Base-by-base conservation (phyloP, 116 monocot genomes). In the Papilionanthe hybrid region DNA sequence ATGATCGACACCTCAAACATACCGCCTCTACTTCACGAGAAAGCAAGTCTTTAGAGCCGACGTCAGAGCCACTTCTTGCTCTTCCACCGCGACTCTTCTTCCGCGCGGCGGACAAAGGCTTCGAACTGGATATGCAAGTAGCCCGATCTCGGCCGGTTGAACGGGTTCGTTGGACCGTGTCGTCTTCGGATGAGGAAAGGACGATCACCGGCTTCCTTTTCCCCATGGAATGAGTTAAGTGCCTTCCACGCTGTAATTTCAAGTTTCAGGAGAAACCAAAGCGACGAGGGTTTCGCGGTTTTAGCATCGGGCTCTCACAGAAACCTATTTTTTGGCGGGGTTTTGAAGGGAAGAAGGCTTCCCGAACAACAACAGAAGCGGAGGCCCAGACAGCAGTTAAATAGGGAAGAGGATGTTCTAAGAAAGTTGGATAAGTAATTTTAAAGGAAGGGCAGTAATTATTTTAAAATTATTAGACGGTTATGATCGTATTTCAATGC, bases 121-220 rank as follows among this genome's bases (percentile, higher is more conserved):
- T 65, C 42, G 77, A 30, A 25, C 71, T 76, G 42, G 75, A 75
- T 17, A n/a, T 71, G 45, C 57, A 19, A 29, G 68, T 4, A 28
- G 28, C 42, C 17, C 71, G 79, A 29, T 18, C 7, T 69, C 82
- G 37, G 55, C 25, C 63, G 19, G 42, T 53, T 18, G 73, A 73
- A 44, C 19, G 42, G 18, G 28, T 58, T 66, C 77, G n/a, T n/a
- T n/a, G 69, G 82, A 37, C 53, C 20, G 43, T 69, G 9, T 79
- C 79, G 37, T 79, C 82, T 0, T 56, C 56, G 32, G 79, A 74
- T 10, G 82, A 80, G 72, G 80, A 79, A 28, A 75, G 44, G 12
- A 77, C 55, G 68, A 77, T 48, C 55, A 37, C 71, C 30, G 78
- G 42, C 72, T 77, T 68, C 57, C 77, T 82, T 69, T 78, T 82